These are phyloP conservation scores for Calamus simplicifolius DNA, from an alignment of 176 grass and related monocot genomes.

Conservation along the genomic window DNA sequence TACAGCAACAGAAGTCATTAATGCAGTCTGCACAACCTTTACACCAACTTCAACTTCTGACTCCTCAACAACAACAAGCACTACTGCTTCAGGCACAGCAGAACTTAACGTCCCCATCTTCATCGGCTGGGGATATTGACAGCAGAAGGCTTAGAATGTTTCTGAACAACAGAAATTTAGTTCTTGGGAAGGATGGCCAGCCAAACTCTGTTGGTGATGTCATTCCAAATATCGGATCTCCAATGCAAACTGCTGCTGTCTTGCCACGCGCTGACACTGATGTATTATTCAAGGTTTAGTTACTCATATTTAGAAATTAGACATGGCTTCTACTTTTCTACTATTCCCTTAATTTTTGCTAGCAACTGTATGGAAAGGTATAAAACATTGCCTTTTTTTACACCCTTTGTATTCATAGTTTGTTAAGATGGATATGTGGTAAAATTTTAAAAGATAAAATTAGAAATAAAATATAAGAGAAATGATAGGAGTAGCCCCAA, in stretches of 20 bases:
- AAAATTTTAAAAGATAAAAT: too few relatives aligned
- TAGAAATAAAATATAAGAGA: too few relatives aligned
- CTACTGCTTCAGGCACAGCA: slow-evolving; percentile 79
- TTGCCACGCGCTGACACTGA: slow-evolving; percentile 44
- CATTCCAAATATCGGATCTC: slow-evolving; percentile 44
- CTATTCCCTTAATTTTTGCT: not conserved
- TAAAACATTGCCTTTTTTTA: too few relatives aligned
- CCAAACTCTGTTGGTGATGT: slow-evolving; percentile 39
- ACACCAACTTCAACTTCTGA: slow-evolving; percentile 77
- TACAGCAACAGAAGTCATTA: slow-evolving; percentile 64
- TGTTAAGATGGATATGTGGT: too few relatives aligned
- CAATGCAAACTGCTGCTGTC: slow-evolving; percentile 37
- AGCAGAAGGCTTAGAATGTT: slow-evolving; percentile 64
- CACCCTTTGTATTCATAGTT: too few relatives aligned
- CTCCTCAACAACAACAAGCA: slow-evolving; percentile 68
- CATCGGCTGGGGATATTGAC: slow-evolving; percentile 55
- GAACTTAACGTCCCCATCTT: slow-evolving; percentile 25
- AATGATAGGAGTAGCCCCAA: too few relatives aligned
- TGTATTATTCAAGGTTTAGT: slow-evolving; percentile 59
- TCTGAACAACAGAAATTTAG: slow-evolving; percentile 41
- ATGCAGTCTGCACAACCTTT: slow-evolving; percentile 58
- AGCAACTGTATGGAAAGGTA: too few relatives aligned
- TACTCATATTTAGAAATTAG: not conserved
- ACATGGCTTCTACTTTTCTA: not conserved
- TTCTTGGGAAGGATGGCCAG: slow-evolving; percentile 44